Conservation (phyloP, 257 asterid species). For the Gardenia jasminoides region DNA sequence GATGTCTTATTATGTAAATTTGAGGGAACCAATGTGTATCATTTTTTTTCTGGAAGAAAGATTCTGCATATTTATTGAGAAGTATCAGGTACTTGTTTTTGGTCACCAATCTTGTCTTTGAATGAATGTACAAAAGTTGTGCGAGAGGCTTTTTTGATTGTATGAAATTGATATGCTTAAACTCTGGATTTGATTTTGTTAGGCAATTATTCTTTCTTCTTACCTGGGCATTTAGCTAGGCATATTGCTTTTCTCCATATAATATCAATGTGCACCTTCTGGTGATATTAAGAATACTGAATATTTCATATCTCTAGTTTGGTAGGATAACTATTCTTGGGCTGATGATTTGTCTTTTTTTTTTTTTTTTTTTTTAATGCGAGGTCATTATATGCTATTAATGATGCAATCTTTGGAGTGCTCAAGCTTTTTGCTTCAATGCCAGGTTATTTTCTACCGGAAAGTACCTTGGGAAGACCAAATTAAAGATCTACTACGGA, state of each 20-base stretch:
- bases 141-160: not conserved
- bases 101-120: not conserved
- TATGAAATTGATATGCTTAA: not conserved
- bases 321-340: not conserved
- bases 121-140: not conserved
- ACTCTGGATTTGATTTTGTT: not conserved
- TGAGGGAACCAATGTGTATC: not conserved
- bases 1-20: not conserved
- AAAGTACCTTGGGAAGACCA: slow-evolving; percentile 89
- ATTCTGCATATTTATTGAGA: not conserved
- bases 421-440: slow-evolving; percentile 15
- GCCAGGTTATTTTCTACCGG: slow-evolving; percentile 75
- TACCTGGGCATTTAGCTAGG: too few species aligned
- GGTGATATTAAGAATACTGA: too few species aligned
- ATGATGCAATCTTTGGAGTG: not conserved
- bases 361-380: not conserved
- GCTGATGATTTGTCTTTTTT: not conserved
- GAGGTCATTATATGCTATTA: not conserved
- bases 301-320: not conserved
- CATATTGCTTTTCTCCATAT: too few species aligned
- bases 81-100: not conserved
- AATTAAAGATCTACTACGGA: slow-evolving; percentile 75
- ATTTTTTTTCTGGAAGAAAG: not conserved
- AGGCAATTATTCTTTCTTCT: too few species aligned
- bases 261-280: not conserved